Evolutionary conservation across 2,329 filamentous ascomycete species (phyloP).

Genomic region (Fusarium sp.): DNA sequence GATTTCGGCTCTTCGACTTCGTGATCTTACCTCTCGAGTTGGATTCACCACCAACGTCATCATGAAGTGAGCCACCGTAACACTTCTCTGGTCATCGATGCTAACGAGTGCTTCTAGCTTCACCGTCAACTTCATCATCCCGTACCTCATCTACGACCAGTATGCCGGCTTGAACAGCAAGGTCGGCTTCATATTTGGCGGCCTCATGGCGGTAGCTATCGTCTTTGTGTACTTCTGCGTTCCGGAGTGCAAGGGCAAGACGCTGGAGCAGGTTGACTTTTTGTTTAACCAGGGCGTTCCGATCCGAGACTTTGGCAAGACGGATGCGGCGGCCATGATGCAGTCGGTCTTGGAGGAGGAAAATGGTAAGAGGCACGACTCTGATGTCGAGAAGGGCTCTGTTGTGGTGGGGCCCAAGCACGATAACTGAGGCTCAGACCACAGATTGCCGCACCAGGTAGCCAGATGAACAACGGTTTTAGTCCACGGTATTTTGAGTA

Average conservation of each 20-base stretch:
- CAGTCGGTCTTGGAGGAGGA: background rate
- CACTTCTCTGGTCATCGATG: background rate
- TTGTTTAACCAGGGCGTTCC: slow-evolving; percentile 32
- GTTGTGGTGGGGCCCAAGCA: background rate
- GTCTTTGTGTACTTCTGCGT: slow-evolving; percentile 35
- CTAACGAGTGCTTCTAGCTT: slow-evolving; percentile 16
- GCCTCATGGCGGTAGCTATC: background rate
- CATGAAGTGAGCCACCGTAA: slow-evolving; percentile 21
- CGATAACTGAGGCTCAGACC: background rate
- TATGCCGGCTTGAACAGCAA: slow-evolving; percentile 35
- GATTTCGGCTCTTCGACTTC: slow-evolving; percentile 30
- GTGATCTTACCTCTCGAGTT: slow-evolving; percentile 21
- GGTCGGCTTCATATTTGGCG: slow-evolving; percentile 39
- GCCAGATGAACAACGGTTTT: background rate
- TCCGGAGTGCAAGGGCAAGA: slow-evolving; percentile 35
- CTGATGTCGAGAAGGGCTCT: background rate
- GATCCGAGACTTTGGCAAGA: slow-evolving; percentile 30
- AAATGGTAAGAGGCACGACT: background rate
- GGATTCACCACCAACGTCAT: slow-evolving; percentile 31
- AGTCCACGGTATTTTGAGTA: too few relatives aligned
- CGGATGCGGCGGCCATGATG: slow-evolving; percentile 30
- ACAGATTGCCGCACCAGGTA: background rate
- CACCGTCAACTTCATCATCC: slow-evolving; percentile 35
- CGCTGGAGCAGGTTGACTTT: slow-evolving; percentile 33
- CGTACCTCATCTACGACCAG: slow-evolving; percentile 34